phyloP scores from a whole-genome alignment of 1,284 basidiomycete genomes.

The Mycena sp. region DNA sequence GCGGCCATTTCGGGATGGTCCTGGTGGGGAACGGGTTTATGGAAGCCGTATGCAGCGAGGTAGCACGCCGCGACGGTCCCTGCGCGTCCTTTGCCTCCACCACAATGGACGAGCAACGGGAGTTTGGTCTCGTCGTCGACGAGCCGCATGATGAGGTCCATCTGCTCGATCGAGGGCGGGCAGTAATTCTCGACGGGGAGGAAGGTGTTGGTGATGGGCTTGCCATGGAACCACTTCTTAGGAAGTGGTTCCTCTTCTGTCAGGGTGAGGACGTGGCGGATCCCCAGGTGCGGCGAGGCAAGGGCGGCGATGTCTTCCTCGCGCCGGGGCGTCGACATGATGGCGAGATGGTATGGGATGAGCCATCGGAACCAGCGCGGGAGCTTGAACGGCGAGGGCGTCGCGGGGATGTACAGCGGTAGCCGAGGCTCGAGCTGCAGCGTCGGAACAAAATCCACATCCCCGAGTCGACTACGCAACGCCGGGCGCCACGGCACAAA shows the following conservation, averaged over 20 bases:
- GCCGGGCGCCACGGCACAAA: constrained; percentile 55
- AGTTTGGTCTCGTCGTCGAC: constrained; percentile 56
- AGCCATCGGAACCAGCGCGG: constrained; percentile 74
- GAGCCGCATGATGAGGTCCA: constrained; percentile 63
- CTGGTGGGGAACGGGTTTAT: constrained; percentile 47
- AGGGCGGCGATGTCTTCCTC: constrained; percentile 62
- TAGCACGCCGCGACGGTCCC: constrained; percentile 73
- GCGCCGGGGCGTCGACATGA: constrained; percentile 68
- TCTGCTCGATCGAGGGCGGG: constrained; percentile 68
- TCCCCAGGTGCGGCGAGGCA: constrained; percentile 57
- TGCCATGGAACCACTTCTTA: constrained; percentile 57
- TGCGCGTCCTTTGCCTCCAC: constrained; percentile 71
- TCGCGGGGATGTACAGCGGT: constrained; percentile 51
- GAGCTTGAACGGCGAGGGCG: constrained; percentile 49
- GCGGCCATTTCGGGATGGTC: constrained; percentile 61
- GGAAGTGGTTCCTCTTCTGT: constrained; percentile 67
- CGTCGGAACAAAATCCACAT: constrained; percentile 47
- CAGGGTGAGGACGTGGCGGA: constrained; percentile 67
- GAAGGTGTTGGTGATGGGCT: constrained; percentile 61
- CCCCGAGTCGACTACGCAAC: constrained; percentile 49
- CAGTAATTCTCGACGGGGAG: constrained; percentile 65
- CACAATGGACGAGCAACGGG: constrained; percentile 69
- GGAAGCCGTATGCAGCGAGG: constrained; percentile 66
- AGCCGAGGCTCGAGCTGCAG: constrained; percentile 56
- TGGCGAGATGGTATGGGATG: constrained; percentile 65